phyloP scores from a whole-genome alignment of 2,329 filamentous ascomycete species.

The Ceratocystis cubensis region DNA sequence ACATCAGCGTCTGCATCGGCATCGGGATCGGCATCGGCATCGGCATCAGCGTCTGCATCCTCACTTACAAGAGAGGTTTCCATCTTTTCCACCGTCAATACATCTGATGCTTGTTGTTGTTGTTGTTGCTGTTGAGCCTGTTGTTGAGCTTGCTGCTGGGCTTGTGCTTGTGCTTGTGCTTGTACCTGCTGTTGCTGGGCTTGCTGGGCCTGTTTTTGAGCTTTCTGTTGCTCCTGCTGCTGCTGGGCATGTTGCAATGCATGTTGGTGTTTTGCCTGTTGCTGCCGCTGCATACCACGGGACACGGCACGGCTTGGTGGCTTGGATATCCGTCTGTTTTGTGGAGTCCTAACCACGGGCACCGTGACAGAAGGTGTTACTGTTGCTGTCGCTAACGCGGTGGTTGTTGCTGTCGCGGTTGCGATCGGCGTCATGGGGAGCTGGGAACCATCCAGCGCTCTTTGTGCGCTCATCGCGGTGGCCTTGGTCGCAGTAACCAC shows the following conservation, averaged over 20 bases:
- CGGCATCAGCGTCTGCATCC: conserved; percentile 34
- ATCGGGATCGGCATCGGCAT: conserved; percentile 22
- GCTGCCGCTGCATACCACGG: conserved; percentile 21
- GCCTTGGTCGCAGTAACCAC: conserved; percentile 43
- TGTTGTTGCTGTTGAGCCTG: conserved; percentile 26
- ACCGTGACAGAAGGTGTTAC: conserved; percentile 22
- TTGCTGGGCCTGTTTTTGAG: conserved; percentile 12
- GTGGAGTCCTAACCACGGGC: conserved; percentile 17
- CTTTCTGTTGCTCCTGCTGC: conserved; percentile 30
- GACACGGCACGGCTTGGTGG: conserved; percentile 20
- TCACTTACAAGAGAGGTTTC: conserved; percentile 29
- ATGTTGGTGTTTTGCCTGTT: conserved; percentile 22
- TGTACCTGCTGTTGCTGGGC: conserved; percentile 28
- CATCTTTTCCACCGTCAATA: conserved; percentile 25
- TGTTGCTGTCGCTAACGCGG: conserved; percentile 21
- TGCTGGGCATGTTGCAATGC: conserved; percentile 21
- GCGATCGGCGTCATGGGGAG: neutral
- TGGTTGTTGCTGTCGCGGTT: no score
- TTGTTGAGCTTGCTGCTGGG: conserved; percentile 28
- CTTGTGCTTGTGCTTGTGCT: conserved; percentile 26
- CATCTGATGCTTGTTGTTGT: conserved; percentile 20
- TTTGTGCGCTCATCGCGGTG: conserved; percentile 40
- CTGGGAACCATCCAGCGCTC: conserved; percentile 32
- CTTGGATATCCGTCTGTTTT: conserved; percentile 20
- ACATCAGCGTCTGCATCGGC: conserved; percentile 32